Percentiles rank a stretch among this genome's conserved stretches.
Evolutionary conservation across 225 moss, liverwort and hornwort genomes (phyloP).

Genomic region (Lunularia cruciata): DNA sequence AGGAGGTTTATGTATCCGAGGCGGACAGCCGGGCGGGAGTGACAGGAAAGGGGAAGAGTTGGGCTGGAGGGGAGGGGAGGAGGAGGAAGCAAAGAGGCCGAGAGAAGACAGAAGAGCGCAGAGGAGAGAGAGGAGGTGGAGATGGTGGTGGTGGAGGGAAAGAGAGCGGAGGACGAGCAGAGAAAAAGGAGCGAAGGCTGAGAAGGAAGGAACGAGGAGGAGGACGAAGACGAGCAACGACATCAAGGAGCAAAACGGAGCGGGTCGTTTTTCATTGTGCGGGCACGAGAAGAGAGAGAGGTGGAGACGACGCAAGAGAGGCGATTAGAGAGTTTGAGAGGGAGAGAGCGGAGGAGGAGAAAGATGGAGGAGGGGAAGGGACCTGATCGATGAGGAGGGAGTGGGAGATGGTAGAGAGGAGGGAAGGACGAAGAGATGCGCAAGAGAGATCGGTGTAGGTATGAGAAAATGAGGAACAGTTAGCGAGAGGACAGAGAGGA

Average conservation of each 20-base stretch:
- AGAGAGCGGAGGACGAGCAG: slow-evolving; percentile 1
- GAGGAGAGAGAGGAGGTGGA: not conserved
- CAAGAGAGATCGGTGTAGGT: slow-evolving; percentile 19
- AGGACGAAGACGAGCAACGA: slow-evolving; percentile 4
- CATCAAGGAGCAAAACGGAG: not conserved
- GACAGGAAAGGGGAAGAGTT: not conserved
- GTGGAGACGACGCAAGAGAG: not conserved
- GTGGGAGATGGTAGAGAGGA: slow-evolving; percentile 9
- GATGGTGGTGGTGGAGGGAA: slow-evolving; percentile 8
- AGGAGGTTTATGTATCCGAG: not conserved
- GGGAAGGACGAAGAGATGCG: slow-evolving; percentile 8
- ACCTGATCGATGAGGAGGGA: slow-evolving; percentile 14
- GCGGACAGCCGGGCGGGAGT: not conserved
- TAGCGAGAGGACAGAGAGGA: slow-evolving; percentile 7
- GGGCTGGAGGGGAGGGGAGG: not conserved
- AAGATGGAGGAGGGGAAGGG: slow-evolving; percentile 11
- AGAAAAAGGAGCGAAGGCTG: not conserved
- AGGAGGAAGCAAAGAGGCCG: not conserved
- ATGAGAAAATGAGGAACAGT: not conserved
- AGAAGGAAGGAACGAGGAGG: not conserved
- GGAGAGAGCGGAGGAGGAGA: not conserved
- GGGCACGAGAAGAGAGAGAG: not conserved
- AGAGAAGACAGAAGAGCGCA: not conserved
- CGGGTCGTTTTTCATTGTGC: slow-evolving; percentile 6
- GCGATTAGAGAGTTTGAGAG: not conserved